Conservation (phyloP, 192 early-diverging fungal species). For the Rhizophlyctis rosea region DNA sequence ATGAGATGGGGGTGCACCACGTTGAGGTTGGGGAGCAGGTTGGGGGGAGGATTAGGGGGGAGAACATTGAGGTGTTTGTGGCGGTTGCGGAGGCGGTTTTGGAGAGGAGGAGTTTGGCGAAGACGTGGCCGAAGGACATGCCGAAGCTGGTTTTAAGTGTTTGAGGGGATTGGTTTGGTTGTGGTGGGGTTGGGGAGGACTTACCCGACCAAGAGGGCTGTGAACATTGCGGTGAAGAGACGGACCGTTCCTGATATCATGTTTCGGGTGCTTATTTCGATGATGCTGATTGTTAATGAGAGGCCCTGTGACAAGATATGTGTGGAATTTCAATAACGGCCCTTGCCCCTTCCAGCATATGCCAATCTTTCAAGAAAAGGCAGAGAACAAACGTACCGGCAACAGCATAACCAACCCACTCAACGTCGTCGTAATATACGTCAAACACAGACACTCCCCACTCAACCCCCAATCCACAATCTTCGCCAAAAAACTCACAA, state of each 20-base stretch:
- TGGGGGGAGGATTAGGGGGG: background rate
- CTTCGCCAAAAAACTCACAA: constrained; percentile 28
- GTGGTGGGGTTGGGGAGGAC: constrained; percentile 28
- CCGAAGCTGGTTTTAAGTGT: constrained; percentile 30
- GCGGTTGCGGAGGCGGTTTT: no score
- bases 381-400: constrained; percentile 19
- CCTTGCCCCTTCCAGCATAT: no score
- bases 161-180: constrained; percentile 2
- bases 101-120: constrained; percentile 10
- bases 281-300: constrained; percentile 76
- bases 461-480: constrained; percentile 16
- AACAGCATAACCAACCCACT: constrained; percentile 35
- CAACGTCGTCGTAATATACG: constrained; percentile 34
- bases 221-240: constrained; percentile 77
- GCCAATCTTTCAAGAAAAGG: no score
- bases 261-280: constrained; percentile 85
- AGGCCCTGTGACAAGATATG: constrained; percentile 70
- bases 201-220: constrained; percentile 73
- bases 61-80: background rate
- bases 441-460: constrained; percentile 14
- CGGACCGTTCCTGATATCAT: constrained; percentile 82
- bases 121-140: constrained; percentile 28
- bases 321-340: no score
- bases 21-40: background rate
- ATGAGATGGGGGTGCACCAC: constrained; percentile 8